Evolutionary conservation across 2,329 filamentous ascomycete genomes (phyloP), one percentile per base, ranked within the genome.

Genomic region (Pyrenophora graminea): DNA sequence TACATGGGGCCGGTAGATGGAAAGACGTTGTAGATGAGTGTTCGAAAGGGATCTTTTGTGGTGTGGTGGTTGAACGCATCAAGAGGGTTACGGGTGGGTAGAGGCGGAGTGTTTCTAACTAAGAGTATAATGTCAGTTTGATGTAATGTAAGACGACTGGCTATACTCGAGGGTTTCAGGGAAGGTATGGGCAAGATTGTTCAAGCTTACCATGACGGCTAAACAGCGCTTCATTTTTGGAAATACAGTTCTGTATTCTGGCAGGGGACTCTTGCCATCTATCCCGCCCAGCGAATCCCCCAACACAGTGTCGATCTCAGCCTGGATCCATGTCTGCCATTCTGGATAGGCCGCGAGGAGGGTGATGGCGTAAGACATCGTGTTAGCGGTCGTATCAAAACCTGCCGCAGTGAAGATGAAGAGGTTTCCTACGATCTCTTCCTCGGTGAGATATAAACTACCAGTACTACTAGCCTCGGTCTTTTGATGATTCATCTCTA

Each of bases 321-420:
- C 76, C 9, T 46, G 44, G 6, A 83, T 59, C 79, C 80, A 82
- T 4, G 74, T 71, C 63, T 83, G 81, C 72, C 76, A 79, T 53
- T 78, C 56, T 0, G 79, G 79, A 47, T 79, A 70, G 2, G 70
- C 64, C 2, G 77, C 73, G 1, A 82, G 70, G 2, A 80, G 64
- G 2, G 72, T 70, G 8, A 80, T 55, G 3, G 76, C 74, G 55
- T 77, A 83, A 1, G 75, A 70, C 47, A 82, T 72, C 0, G 77
- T 78, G 48, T 79, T 79, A 4, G 79, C 77, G n/a, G 63, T 66
- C 0, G 63, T 66, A 10, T 64, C 62, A 19, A 62, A 57, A 21
- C 62, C 63, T 7, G 60, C 62, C 25, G 58, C 45, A 8, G 45
- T 63, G 37, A 62, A 61, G n/a, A 54, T 43, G 48, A 62, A 66